Evolutionary conservation across 345 rosid species (phyloP).

Genomic region (Syzygium jambos): DNA sequence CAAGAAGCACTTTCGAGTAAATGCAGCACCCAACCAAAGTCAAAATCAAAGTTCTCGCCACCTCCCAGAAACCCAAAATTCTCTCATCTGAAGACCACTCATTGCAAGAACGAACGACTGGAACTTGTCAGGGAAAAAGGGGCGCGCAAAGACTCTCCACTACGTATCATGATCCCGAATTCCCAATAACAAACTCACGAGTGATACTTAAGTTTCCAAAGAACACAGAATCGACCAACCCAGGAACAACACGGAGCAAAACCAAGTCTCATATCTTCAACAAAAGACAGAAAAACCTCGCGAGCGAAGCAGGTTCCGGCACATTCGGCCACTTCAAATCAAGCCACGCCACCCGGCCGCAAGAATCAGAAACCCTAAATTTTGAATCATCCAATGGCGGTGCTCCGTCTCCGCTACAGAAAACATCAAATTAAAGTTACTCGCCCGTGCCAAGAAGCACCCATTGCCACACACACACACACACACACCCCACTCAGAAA

Average conservation of each 20-base stretch:
- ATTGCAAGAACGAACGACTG: neutral
- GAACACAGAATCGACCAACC: neutral
- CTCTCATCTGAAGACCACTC: neutral
- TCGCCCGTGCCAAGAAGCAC: constrained; percentile 27
- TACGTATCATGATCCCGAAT: neutral
- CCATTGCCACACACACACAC: constrained; percentile 9
- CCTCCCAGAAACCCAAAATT: constrained; percentile 15
- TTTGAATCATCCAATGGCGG: constrained; percentile 22
- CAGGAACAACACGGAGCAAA: neutral
- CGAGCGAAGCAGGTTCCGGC: neutral
- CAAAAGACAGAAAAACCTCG: neutral
- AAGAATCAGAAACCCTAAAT: constrained; percentile 51
- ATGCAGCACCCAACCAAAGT: neutral
- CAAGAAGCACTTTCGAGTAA: neutral
- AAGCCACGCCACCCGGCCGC: neutral
- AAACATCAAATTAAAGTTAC: constrained; percentile 23
- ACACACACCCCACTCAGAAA: constrained; percentile 20
- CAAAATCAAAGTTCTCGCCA: constrained; percentile 18
- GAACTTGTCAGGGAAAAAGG: neutral
- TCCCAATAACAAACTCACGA: neutral
- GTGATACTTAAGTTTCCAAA: neutral
- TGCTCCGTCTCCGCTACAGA: constrained; percentile 20
- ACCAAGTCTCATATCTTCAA: neutral
- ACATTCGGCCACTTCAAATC: neutral
- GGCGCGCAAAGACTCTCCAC: neutral